Conservation (phyloP, 116 monocot genomes). For the Cymodocea nodosa region DNA sequence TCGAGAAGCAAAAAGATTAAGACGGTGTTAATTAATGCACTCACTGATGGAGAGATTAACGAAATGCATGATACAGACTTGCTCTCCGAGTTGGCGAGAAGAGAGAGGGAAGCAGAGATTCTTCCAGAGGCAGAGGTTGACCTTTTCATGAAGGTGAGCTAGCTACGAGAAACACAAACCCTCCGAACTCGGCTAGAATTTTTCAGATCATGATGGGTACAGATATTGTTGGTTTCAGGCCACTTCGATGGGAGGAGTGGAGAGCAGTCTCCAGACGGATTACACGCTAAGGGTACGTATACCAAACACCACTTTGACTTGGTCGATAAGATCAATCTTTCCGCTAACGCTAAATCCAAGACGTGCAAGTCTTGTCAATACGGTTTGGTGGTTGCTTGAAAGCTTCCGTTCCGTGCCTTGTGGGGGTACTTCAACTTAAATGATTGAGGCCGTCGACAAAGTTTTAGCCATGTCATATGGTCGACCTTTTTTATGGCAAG, state of each 20-base stretch:
- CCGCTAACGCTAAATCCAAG: too few relatives aligned
- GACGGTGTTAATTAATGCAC: too few relatives aligned
- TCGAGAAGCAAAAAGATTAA: too few relatives aligned
- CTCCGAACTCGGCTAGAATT: neutral
- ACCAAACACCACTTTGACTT: neutral
- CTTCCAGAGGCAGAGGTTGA: conserved; percentile 74
- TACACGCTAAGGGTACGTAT: conserved; percentile 20
- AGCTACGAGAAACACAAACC: neutral
- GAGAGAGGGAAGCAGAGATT: conserved; percentile 62
- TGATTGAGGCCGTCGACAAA: too few relatives aligned
- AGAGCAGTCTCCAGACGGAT: conserved; percentile 24
- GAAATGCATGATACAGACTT: conserved; percentile 30
- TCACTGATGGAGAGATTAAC: conserved; percentile 1
- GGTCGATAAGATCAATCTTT: too few relatives aligned
- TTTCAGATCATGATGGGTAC: neutral
- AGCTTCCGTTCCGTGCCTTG: too few relatives aligned
- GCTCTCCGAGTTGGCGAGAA: conserved; percentile 47
- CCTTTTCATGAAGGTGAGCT: conserved; percentile 80
- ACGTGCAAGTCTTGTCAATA: too few relatives aligned
- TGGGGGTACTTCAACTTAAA: too few relatives aligned
- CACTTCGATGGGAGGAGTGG: conserved; percentile 54
- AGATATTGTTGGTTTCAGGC: conserved; percentile 28
- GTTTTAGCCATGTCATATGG: too few relatives aligned
- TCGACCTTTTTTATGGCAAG: too few relatives aligned
- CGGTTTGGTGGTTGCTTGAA: too few relatives aligned